Evolutionary conservation across 2,329 filamentous ascomycete genomes (phyloP), one percentile per base, ranked within the genome.

Genomic region (Clarireedia sp.): DNA sequence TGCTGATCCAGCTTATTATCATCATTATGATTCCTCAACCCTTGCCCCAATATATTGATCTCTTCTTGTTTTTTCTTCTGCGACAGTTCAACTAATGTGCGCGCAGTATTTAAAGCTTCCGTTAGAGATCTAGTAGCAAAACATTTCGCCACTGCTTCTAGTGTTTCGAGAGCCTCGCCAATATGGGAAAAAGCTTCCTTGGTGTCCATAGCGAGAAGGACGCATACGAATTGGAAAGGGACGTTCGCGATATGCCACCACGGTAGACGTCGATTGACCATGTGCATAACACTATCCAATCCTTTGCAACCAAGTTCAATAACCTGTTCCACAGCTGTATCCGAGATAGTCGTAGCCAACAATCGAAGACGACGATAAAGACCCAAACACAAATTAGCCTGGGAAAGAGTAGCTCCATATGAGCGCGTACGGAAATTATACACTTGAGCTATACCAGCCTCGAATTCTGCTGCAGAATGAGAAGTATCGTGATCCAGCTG

Each of bases 211-310:
- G 56, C 56, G 1, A 64, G 51, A 3, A 65, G 57, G 9, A 65
- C 55, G 24, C 61, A 63, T 8, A 63, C 48, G 24, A 59, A 55
- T 23, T 64, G 62, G 24, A 64, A 63, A 5, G 62, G 60, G 1
- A 55, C 57, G 12, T 59, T 50, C 9, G 62, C 55, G 5, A 64
- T 43, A 48, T 61, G 60, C 62, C 62, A 65, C 63, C 62, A 65
- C 9, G 57, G 58, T 7, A 62, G 56, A 2, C 45, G 38, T 51
- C 51, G 46, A 3, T 12, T 56, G 7, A 40, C 47, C 21, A 65
- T 57, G 29, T 52, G 59, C 21, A 45, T 59, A 0, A 55, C 58
- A 8, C 47, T 60, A 40, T 60, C 56, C 10, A 63, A 46, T 26
- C 59, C 60, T 14, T 37, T 41, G 2, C n/a, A 9, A 12, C 51